Evolutionary conservation across 2,329 filamentous ascomycete species (phyloP), one percentile per base, ranked within the genome.

Genomic region (Coleophoma eucalyptorum): DNA sequence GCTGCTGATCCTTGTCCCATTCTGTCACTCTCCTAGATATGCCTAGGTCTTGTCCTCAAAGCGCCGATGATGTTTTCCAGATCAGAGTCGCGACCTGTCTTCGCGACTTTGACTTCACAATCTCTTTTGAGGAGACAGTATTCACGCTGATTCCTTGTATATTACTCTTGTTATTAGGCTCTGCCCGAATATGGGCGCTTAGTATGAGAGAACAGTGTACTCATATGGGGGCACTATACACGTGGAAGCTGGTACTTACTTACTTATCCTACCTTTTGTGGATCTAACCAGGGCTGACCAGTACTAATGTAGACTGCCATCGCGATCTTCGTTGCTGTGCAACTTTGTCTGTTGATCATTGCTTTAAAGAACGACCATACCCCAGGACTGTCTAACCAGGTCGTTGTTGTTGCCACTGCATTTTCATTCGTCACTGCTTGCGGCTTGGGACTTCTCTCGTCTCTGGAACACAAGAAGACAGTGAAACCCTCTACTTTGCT

Each of bases 51-150:
- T n/a, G n/a, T n/a, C n/a, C n/a, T n/a, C n/a, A n/a, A n/a, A n/a
- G n/a, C n/a, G n/a, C n/a, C n/a, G n/a, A n/a, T n/a, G n/a, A n/a
- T n/a, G n/a, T n/a, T n/a, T n/a, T n/a, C n/a, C n/a, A n/a, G n/a
- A n/a, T n/a, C n/a, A n/a, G n/a, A n/a, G n/a, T n/a, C n/a, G n/a
- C n/a, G n/a, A n/a, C n/a, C n/a, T 48, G 46, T 48, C 43, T 20
- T 4, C 21, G 19, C 31, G 43, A 33, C 12, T 50, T 53, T 35
- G 53, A 52, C 13, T 53, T 53, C 40, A 52, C 43, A 3, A 32
- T 44, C 6, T 10, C n/a, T 3, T 46, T 48, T 31, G 46, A 55
- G 32, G 31, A 38, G 18, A 45, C 26, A 10, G 35, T 50, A 12
- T 20, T 50, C 3, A 31, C 8, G 7, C 21, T 53, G n/a, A 2